A percentile compares a stretch with the other conserved stretches of the same genome.
These are phyloP conservation scores for Elongisporangium prolatum DNA, from an alignment of 352 stramenopile species.

Conservation along the genomic window DNA sequence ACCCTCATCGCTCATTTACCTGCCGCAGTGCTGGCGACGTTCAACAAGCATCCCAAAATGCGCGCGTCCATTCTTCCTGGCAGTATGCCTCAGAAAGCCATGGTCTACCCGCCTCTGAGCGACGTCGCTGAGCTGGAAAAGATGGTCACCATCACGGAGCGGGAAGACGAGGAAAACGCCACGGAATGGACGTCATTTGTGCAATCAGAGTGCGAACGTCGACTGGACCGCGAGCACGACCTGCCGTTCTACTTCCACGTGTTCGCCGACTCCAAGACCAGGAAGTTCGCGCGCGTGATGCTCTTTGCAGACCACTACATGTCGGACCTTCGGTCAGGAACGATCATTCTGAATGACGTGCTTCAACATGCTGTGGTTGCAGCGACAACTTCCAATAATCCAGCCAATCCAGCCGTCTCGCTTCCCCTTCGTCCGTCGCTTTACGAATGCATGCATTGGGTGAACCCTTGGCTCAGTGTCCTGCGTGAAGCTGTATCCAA, in stretches of 20 bases:
- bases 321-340: conserved; percentile 40
- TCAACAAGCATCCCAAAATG: conserved; percentile 58
- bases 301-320: conserved; percentile 63
- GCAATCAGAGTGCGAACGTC: conserved; percentile 34
- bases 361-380: conserved; percentile 15
- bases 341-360: conserved; percentile 41
- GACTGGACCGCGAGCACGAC: conserved; percentile 34
- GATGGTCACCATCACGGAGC: conserved; percentile 24
- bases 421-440: conserved; percentile 36
- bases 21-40: conserved; percentile 37
- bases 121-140: conserved; percentile 36
- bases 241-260: conserved; percentile 44
- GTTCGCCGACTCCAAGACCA: conserved; percentile 28
- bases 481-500: conserved; percentile 55
- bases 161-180: conserved; percentile 26
- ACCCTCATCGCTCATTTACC: conserved; percentile 31
- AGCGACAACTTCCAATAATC: neutral
- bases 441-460: conserved; percentile 55
- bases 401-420: conserved; percentile 9
- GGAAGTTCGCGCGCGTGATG: conserved; percentile 35
- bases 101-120: conserved; percentile 42
- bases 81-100: conserved; percentile 33
- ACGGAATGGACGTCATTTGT: conserved; percentile 43
- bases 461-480: conserved; percentile 42
- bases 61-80: conserved; percentile 34